These are phyloP conservation scores for Ogataea hybrid DNA, from an alignment of 1,139 yeast genomes.

Conservation along the genomic window DNA sequence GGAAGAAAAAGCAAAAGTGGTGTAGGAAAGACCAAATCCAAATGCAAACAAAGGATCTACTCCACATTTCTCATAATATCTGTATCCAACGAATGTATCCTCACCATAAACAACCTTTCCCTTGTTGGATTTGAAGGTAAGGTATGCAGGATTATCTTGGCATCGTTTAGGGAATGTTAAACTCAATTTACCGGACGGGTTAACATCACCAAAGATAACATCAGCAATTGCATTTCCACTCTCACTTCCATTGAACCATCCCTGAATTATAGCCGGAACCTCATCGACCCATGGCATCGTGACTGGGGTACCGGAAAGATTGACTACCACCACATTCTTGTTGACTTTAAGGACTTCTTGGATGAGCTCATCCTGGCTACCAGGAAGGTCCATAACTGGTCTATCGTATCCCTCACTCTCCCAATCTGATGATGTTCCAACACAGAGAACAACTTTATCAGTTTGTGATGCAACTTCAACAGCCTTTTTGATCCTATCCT, in stretches of 20 bases:
- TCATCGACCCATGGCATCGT: conserved; percentile 56
- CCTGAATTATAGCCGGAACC: conserved; percentile 48
- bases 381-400: conserved; percentile 45
- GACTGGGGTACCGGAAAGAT: conserved; percentile 65
- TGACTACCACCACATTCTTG: conserved; percentile 51
- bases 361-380: conserved; percentile 46
- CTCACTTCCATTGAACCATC: conserved; percentile 44
- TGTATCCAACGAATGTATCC: conserved; percentile 60
- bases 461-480: conserved; percentile 41
- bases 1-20: conserved; percentile 40
- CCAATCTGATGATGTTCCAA: conserved; percentile 49
- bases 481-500: conserved; percentile 39
- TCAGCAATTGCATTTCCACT: conserved; percentile 55
- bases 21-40: conserved; percentile 61
- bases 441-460: conserved; percentile 46
- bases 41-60: conserved; percentile 53
- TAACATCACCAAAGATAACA: conserved; percentile 58
- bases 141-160: conserved; percentile 49
- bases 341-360: conserved; percentile 46
- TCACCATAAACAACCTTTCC: conserved; percentile 57
- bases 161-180: conserved; percentile 52
- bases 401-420: conserved; percentile 55
- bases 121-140: conserved; percentile 42
- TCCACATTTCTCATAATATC: conserved; percentile 52
- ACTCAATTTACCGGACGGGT: conserved; percentile 64